These are phyloP conservation scores for Geosmithia morbida DNA, from an alignment of 2,329 filamentous ascomycete species.

Conservation along the genomic window DNA sequence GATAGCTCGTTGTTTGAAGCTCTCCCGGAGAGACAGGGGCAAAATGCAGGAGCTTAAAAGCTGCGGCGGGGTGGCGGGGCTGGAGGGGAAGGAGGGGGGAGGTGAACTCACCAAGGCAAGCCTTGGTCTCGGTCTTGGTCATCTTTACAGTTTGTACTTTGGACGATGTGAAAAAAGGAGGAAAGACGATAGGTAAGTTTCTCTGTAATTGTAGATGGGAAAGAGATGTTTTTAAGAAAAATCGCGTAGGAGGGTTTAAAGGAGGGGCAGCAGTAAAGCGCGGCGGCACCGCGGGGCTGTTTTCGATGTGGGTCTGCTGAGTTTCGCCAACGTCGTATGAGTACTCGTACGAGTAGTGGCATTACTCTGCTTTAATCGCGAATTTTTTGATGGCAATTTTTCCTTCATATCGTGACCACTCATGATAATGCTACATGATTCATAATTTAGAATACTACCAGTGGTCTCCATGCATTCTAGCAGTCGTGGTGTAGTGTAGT, in stretches of 20 bases:
- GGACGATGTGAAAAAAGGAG: neutral
- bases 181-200: neutral
- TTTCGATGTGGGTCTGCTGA: neutral
- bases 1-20: no score
- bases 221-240: neutral
- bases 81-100: slow-evolving; percentile 2
- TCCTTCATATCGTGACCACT: no score
- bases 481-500: no score
- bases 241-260: neutral
- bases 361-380: no score
- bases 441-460: no score
- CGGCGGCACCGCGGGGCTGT: neutral
- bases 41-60: neutral
- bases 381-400: no score
- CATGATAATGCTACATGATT: no score
- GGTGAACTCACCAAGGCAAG: slow-evolving; percentile 34
- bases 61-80: neutral
- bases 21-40: no score
- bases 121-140: slow-evolving; percentile 34
- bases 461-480: no score
- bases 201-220: neutral
- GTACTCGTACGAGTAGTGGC: no score
- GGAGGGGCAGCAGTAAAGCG: neutral
- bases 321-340: no score
- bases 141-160: slow-evolving; percentile 11